Percentiles rank a stretch among this genome's conserved stretches.
phyloP scores from a whole-genome alignment of 2,329 filamentous ascomycete genomes.

The Hypomyces perniciosus region DNA sequence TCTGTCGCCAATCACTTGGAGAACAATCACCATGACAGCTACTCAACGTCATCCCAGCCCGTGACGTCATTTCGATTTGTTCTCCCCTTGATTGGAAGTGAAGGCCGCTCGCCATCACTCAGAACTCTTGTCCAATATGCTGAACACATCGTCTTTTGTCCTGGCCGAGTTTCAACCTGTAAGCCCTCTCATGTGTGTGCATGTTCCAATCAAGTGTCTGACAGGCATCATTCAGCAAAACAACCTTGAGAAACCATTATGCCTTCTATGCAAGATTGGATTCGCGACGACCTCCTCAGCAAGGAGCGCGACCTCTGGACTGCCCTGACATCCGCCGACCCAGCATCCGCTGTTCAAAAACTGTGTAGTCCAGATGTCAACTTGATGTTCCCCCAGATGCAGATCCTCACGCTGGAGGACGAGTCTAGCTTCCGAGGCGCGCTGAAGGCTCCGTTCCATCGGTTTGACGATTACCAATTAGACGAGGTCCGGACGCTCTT shows the following conservation, averaged over 20 bases:
- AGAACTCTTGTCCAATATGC: too few species aligned
- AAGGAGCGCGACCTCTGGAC: constrained; percentile 12
- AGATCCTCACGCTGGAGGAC: constrained; percentile 10
- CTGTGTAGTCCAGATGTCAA: constrained; percentile 11
- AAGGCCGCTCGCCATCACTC: too few species aligned
- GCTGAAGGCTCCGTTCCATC: constrained; percentile 9
- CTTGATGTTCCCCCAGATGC: constrained; percentile 11
- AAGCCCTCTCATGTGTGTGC: too few species aligned
- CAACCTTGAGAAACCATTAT: not conserved
- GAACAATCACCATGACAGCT: too few species aligned
- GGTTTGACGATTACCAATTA: constrained; percentile 9
- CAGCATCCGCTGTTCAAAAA: constrained; percentile 9
- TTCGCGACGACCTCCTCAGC: constrained; percentile 12
- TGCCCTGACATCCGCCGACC: constrained; percentile 10
- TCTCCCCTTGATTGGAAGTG: too few species aligned
- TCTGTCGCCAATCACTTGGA: too few species aligned
- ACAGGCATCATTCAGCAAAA: not conserved
- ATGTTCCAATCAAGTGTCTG: too few species aligned
- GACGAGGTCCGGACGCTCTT: constrained; percentile 7
- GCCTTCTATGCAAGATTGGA: constrained; percentile 12
- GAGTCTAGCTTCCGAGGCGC: constrained; percentile 7
- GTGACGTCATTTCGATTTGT: too few species aligned
- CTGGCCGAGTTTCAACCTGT: too few species aligned
- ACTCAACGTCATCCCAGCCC: too few species aligned
- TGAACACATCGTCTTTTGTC: too few species aligned